Base-by-base conservation (phyloP, 148 eudicot genomes). In the Limonium bicolor region DNA sequence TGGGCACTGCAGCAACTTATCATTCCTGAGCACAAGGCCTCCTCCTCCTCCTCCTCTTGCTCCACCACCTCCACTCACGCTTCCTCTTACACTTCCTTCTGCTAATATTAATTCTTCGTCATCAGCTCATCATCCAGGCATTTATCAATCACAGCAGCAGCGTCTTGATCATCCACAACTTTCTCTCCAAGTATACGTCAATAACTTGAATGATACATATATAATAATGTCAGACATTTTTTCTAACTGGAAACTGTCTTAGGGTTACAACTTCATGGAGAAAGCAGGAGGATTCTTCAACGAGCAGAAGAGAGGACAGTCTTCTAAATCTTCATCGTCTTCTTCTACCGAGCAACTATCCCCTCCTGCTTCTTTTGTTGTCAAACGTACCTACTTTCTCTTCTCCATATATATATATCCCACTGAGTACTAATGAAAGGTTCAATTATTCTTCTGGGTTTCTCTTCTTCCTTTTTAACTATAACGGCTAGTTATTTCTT, bases 1-100 rank as follows among this genome's bases (percentile, higher is more conserved):
- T 39, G 97, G 97, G 11, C 97, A 90, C 44, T 90, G 97, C 59
- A 75, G 95, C 30, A 84, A 84, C 61, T 70, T 90, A 44, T 90
- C 97, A 6, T 83, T 80, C 32, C 77, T 90, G 5, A 80, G 73
- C 72, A 63, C 84, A 5, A 68, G 82, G 51, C 77, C 92, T 45
- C 56, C 56, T 0, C 49, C 49, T 5, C 58, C 48, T 4, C 48
- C 36, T 4, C 11, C 50, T 16, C 58, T 31, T 4, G 29, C 36
- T 4, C 11, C 50, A 9, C 50, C 27, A 11, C 46, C 46, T 22
- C 56, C 5, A 5, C 36, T 55, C 8, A 72, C 63, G 36, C 36
- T 6, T 3, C 42, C 42, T 38, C 42, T 2, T 1, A 17, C 42
- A 9, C 42, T 20, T 1, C 19, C 14, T 38, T 2, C 16, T 62